Base-by-base conservation (phyloP, 148 eudicot genomes). In the Nepenthes gracilis region DNA sequence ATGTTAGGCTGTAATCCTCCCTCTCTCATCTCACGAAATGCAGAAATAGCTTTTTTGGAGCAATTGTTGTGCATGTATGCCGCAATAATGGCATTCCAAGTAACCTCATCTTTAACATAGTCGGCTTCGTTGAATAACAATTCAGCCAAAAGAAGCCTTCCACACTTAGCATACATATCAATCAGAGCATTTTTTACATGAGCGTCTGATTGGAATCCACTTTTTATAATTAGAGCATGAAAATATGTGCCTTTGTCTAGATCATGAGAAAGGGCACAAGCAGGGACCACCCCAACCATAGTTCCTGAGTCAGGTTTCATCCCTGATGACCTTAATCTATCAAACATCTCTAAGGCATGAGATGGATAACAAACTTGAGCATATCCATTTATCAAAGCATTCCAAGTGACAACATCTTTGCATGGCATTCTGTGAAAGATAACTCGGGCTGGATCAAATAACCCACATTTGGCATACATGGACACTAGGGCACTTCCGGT, bases 111-210 rank as follows among this genome's bases (percentile, higher is more conserved):
- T 68, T 72, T 77, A 12, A 23, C 47, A 50, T 69, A 74, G 36
- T 69, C 68, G 9, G 57, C 54, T 64, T 69, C 75, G 49, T 64
- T 56, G 59, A 86, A 83, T 59, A 86, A 68, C 1, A 49, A 67
- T 75, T 86, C 86, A 33, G 86, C 88, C 7, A 58, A 60, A 6
- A 67, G 43, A 47, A 86, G 65, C 59, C 62, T 65, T 68, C 75
- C 63, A 60, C 82, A 83, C 76, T 86, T 86, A 32, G 81, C 78
- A 70, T 83, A 86, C 94, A 86, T 81, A 74, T 83, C 86, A 67
- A 83, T 75, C 45, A 86, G 70, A 69, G 94, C 75, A 72, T 86
- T 86, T 48, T 61, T 81, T 48, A 86, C 86, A 62, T 81, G 82
- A 43, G 64, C 66, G 37, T 86, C 82, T 45, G 69, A 77, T 14